Percentiles rank a stretch among this genome's conserved stretches.
Conservation (phyloP, 2,329 filamentous ascomycete species). For the Seiridium unicorne region DNA sequence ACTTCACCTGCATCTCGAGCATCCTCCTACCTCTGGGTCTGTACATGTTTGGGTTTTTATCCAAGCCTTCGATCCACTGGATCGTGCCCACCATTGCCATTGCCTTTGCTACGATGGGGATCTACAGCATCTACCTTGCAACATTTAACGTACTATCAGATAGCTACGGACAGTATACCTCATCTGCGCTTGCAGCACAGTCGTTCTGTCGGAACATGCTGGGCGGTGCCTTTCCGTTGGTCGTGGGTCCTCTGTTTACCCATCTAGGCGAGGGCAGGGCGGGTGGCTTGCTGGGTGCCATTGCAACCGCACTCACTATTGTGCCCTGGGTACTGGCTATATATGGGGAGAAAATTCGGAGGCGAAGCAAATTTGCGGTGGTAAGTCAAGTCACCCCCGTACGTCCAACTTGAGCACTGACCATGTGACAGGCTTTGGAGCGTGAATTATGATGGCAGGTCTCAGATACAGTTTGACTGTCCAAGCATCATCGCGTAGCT, state of each 20-base stretch:
- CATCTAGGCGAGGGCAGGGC: slow-evolving; percentile 70
- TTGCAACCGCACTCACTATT: slow-evolving; percentile 65
- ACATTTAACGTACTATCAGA: slow-evolving; percentile 94
- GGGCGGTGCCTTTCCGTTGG: slow-evolving; percentile 76
- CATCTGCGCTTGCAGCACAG: slow-evolving; percentile 82
- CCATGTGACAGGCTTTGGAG: neutral
- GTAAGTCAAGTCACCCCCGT: slow-evolving; percentile 32
- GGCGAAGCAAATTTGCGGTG: slow-evolving; percentile 73
- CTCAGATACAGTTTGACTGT: too few relatives aligned
- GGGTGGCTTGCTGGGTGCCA: slow-evolving; percentile 72
- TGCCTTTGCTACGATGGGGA: slow-evolving; percentile 76
- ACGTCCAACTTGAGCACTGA: too few relatives aligned
- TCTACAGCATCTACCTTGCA: slow-evolving; percentile 82
- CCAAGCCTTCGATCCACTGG: slow-evolving; percentile 63
- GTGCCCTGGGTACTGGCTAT: slow-evolving; percentile 88
- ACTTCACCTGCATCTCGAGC: slow-evolving; percentile 77
- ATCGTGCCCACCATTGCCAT: slow-evolving; percentile 70
- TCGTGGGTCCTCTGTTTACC: slow-evolving; percentile 71
- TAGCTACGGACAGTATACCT: slow-evolving; percentile 81
- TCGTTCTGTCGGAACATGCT: slow-evolving; percentile 83
- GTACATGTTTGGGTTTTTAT: slow-evolving; percentile 78
- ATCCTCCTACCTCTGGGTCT: slow-evolving; percentile 75
- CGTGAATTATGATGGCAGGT: neutral
- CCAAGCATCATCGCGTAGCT: too few relatives aligned
- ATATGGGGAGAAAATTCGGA: slow-evolving; percentile 73